Percentiles rank a stretch among this genome's conserved stretches.
Evolutionary conservation across 805 yeast species (phyloP).

Genomic region (Candida fluviatilis): DNA sequence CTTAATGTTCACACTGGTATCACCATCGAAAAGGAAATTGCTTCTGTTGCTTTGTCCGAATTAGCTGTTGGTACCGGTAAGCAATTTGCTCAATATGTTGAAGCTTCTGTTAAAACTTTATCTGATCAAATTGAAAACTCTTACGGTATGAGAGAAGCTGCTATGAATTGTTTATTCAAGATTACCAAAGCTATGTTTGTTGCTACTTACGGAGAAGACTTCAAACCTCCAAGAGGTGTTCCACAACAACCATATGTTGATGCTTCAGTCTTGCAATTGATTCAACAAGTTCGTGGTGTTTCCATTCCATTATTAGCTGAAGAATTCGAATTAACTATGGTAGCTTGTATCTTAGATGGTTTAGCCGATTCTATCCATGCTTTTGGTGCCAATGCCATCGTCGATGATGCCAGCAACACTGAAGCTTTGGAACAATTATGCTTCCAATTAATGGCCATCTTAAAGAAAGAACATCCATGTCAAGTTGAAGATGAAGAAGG

Average conservation of each 20-base stretch:
- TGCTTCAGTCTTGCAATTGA: slow-evolving; percentile 51
- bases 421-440: slow-evolving; percentile 61
- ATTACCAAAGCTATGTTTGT: slow-evolving; percentile 67
- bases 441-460: slow-evolving; percentile 62
- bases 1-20: slow-evolving; percentile 90
- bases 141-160: slow-evolving; percentile 87
- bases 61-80: slow-evolving; percentile 84
- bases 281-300: slow-evolving; percentile 62
- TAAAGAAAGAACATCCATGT: slow-evolving; percentile 80
- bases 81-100: slow-evolving; percentile 73
- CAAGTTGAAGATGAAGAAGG: slow-evolving; percentile 71
- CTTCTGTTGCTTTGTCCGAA: slow-evolving; percentile 86
- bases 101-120: slow-evolving; percentile 59
- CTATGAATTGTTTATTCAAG: slow-evolving; percentile 79
- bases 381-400: slow-evolving; percentile 70
- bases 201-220: slow-evolving; percentile 44
- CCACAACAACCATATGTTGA: slow-evolving; percentile 60
- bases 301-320: slow-evolving; percentile 62
- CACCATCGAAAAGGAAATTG: slow-evolving; percentile 93
- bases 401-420: slow-evolving; percentile 54
- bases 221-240: slow-evolving; percentile 58
- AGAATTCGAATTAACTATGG: slow-evolving; percentile 83
- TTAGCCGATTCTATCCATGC: slow-evolving; percentile 62
- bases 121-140: slow-evolving; percentile 76
- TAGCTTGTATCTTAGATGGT: slow-evolving; percentile 71